Conservation (phyloP, 2,329 filamentous ascomycete genomes). For the Neurospora sp. region DNA sequence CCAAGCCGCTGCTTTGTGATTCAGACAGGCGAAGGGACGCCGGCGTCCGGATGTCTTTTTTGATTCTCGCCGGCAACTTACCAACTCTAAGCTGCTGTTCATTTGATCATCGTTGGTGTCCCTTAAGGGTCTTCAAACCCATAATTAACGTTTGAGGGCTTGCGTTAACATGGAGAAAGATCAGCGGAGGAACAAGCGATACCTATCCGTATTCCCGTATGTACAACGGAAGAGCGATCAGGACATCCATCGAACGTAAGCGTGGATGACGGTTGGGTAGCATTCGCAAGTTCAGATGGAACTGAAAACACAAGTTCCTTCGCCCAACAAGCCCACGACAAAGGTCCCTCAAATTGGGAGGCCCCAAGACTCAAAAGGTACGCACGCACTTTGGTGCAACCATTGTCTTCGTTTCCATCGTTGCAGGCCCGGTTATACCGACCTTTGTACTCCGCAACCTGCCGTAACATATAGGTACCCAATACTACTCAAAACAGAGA, state of each 20-base stretch:
- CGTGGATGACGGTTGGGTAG: not conserved
- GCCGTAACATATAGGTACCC: not conserved
- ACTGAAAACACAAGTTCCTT: not conserved
- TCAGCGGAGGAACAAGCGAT: not conserved
- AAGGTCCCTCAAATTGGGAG: not conserved
- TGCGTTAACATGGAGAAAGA: not conserved
- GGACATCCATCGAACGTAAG: not conserved
- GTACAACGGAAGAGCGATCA: not conserved
- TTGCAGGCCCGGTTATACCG: not conserved
- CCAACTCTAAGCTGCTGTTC: not conserved
- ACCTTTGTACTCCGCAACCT: not conserved
- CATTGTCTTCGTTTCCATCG: not conserved
- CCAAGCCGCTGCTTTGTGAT: not conserved
- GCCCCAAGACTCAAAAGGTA: not conserved
- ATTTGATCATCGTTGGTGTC: not conserved
- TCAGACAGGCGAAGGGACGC: not conserved
- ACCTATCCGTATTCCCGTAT: not conserved
- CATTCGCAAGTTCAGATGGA: not conserved
- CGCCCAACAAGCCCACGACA: not conserved
- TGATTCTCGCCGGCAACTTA: not conserved
- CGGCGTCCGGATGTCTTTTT: not conserved
- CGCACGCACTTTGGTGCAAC: not conserved
- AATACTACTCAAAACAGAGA: not conserved
- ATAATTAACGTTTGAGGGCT: not conserved
- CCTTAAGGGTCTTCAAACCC: not conserved